A percentile compares a stretch with the other conserved stretches of the same genome.
Evolutionary conservation across 148 eudicot species (phyloP).

Genomic region (Rhododendron williamsianum): DNA sequence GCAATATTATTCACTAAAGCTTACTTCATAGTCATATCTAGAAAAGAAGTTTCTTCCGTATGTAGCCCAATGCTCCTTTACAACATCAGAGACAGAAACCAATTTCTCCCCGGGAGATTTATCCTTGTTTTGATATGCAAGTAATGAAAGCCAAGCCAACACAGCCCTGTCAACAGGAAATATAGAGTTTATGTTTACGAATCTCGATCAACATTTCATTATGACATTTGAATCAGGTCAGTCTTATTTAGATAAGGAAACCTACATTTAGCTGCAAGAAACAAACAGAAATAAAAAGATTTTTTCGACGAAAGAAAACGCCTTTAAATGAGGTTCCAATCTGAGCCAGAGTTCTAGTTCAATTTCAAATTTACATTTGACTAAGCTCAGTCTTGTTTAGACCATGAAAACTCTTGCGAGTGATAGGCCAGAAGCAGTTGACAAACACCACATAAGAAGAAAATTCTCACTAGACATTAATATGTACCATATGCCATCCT

Average conservation of each 20-base stretch:
- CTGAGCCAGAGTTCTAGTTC: neutral
- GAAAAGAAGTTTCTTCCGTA: constrained; percentile 98
- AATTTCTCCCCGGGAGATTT: constrained; percentile 66
- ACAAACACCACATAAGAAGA: neutral
- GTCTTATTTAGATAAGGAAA: neutral
- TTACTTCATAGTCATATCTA: constrained; percentile 96
- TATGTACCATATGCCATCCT: constrained; percentile 97
- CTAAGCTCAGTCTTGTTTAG: neutral
- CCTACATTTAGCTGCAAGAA: neutral
- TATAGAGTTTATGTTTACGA: neutral
- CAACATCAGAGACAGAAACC: constrained; percentile 86
- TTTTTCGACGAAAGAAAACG: neutral
- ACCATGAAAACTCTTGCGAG: neutral
- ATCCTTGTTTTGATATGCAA: constrained; percentile 74
- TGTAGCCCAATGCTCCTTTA: constrained; percentile 88
- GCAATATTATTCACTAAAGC: constrained; percentile 18
- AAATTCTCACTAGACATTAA: neutral
- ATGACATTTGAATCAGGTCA: neutral
- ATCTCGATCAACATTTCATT: neutral
- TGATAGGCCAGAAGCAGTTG: neutral
- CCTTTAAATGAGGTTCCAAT: neutral
- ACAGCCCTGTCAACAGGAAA: constrained; percentile 65
- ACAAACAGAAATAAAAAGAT: neutral
- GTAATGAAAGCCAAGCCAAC: constrained; percentile 93
- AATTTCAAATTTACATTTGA: neutral